Conservation (phyloP, 176 grass and related monocot genomes). For the Echinochloa phyllopogon region DNA sequence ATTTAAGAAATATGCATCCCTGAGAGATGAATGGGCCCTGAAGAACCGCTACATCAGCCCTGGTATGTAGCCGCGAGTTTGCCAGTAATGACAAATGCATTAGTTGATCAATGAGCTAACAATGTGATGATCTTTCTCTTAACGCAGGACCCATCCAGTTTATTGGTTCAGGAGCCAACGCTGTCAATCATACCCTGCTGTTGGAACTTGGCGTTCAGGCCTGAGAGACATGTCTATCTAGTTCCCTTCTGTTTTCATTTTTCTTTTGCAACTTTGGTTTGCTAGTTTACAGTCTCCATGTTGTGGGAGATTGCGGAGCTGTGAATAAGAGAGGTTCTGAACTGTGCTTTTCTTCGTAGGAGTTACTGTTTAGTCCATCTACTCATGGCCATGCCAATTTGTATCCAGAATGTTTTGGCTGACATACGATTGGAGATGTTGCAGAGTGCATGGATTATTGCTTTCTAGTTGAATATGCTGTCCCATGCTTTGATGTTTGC, state of each 20-base stretch:
- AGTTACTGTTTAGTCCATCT: not conserved
- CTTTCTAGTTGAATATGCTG: not conserved
- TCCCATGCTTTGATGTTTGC: not conserved
- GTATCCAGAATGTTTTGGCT: not conserved
- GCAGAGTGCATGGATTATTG: not conserved
- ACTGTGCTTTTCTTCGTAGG: not conserved
- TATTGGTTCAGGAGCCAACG: constrained; percentile 63
- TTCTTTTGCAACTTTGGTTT: not conserved
- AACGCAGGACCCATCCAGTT: constrained; percentile 69
- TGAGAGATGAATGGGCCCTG: constrained; percentile 62
- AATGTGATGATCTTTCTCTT: not conserved
- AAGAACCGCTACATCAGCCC: constrained; percentile 76
- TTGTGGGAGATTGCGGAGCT: not conserved
- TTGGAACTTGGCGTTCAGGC: constrained; percentile 61
- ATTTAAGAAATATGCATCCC: constrained; percentile 66
- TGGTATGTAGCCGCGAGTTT: constrained; percentile 27
- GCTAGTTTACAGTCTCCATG: not conserved
- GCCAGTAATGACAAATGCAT: not conserved
- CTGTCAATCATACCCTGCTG: constrained; percentile 62
- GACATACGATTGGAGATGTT: not conserved
- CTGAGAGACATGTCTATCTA: not conserved
- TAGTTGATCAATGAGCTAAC: not conserved
- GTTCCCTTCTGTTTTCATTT: not conserved
- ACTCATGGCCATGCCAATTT: not conserved
- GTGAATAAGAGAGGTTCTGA: not conserved